Conservation (phyloP, 345 rosid species). For the Rhodomyrtus tomentosa region DNA sequence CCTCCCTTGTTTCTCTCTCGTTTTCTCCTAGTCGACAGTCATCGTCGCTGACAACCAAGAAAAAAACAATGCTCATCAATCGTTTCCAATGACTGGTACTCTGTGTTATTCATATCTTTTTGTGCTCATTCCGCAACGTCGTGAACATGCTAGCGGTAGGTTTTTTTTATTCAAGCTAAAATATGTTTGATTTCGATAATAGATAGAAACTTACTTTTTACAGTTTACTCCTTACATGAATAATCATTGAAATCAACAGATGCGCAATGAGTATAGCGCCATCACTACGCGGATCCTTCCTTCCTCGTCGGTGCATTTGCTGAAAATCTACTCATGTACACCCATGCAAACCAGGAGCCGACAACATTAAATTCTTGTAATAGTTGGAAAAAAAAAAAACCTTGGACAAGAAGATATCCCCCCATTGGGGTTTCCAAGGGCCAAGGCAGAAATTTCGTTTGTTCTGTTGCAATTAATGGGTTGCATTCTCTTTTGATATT, state of each 20-base stretch:
- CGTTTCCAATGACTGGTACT: not conserved
- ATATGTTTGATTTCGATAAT: not conserved
- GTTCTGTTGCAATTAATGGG: not conserved
- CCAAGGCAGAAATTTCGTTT: not conserved
- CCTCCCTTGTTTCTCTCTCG: not conserved
- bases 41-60: not conserved
- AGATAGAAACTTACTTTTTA: not conserved
- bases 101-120: not conserved
- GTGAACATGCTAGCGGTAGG: not conserved
- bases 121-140: not conserved
- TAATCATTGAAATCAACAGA: not conserved
- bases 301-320: not conserved
- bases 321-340: not conserved
- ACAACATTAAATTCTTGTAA: not conserved
- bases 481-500: not conserved
- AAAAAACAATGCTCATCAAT: not conserved
- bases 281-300: not conserved
- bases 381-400: not conserved
- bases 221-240: not conserved
- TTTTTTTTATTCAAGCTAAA: not conserved
- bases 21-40: not conserved
- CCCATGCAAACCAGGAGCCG: not conserved
- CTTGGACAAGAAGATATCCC: not conserved
- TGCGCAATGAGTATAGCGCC: not conserved
- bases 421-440: not conserved